Percentiles rank a stretch among this genome's conserved stretches.
These are phyloP conservation scores for Cornus florida DNA, from an alignment of 148 eudicot species.

Conservation along the genomic window DNA sequence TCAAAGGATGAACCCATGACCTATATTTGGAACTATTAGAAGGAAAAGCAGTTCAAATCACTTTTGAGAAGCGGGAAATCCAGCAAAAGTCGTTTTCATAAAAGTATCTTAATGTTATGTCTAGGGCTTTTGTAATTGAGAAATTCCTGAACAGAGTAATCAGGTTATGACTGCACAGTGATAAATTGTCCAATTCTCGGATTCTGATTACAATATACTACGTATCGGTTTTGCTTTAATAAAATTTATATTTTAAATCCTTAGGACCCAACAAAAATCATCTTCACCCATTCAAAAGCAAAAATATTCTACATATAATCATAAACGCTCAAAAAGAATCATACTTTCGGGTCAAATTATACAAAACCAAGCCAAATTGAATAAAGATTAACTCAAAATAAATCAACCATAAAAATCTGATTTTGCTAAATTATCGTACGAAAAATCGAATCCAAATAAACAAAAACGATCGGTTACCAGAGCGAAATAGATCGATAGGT, in stretches of 20 bases:
- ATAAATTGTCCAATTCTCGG: not conserved
- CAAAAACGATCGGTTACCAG: not conserved
- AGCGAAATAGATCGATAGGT: slow-evolving; percentile 12
- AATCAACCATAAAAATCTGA: not conserved
- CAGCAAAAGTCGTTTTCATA: not conserved
- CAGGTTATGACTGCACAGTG: not conserved
- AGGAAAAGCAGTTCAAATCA: not conserved
- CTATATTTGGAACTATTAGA: not conserved
- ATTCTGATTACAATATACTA: too few relatives aligned
- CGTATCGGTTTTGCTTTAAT: not conserved
- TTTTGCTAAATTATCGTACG: not conserved
- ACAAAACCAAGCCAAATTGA: not conserved
- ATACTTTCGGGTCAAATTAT: not conserved
- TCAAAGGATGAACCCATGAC: too few relatives aligned
- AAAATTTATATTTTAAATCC: not conserved
- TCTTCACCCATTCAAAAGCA: not conserved
- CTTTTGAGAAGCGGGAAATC: not conserved
- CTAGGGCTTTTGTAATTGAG: not conserved
- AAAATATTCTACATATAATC: not conserved
- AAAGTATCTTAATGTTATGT: not conserved
- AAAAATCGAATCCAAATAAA: not conserved
- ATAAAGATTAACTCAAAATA: not conserved
- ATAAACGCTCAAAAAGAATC: not conserved
- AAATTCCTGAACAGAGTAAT: not conserved
- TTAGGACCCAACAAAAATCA: not conserved